Evolutionary conservation across 352 stramenopile genomes (phyloP).

Genomic region (Aphanomyces invadans): DNA sequence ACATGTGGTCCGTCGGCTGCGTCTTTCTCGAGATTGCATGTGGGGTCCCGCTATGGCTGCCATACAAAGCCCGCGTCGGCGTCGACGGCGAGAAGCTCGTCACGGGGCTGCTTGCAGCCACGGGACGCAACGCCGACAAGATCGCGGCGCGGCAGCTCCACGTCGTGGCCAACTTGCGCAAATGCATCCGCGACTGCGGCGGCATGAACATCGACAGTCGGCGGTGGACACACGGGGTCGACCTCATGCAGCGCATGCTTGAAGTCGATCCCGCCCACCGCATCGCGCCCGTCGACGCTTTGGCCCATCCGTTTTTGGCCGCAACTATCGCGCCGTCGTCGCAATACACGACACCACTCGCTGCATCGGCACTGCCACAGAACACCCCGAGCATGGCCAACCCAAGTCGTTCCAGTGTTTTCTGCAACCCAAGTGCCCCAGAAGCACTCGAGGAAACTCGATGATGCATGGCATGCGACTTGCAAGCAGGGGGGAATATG

Average conservation of each 20-base stretch:
- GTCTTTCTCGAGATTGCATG: constrained; percentile 19
- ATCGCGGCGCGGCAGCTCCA: constrained; percentile 13
- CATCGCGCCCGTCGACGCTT: constrained; percentile 10
- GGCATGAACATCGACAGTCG: constrained; percentile 18
- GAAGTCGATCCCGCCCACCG: constrained; percentile 3
- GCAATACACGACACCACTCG: too few relatives aligned
- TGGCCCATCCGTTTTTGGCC: constrained; percentile 14
- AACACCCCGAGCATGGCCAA: too few relatives aligned
- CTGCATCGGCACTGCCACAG: too few relatives aligned
- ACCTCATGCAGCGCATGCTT: constrained; percentile 19
- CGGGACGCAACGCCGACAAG: constrained; percentile 13
- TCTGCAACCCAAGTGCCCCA: too few relatives aligned
- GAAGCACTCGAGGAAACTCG: too few relatives aligned
- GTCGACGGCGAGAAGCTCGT: background rate
- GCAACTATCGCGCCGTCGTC: background rate
- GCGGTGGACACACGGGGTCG: constrained; percentile 7
- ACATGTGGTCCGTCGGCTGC: constrained; percentile 24
- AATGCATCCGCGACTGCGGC: constrained; percentile 13
- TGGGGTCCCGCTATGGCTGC: constrained; percentile 21
- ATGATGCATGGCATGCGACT: too few relatives aligned
- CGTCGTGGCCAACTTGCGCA: constrained; percentile 3
- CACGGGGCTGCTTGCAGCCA: background rate
- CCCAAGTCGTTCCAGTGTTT: too few relatives aligned
- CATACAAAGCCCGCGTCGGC: constrained; percentile 15
- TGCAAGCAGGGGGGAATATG: too few relatives aligned